phyloP scores from a whole-genome alignment of 2,329 filamentous ascomycete species.

The Daldinia eschscholtzii region DNA sequence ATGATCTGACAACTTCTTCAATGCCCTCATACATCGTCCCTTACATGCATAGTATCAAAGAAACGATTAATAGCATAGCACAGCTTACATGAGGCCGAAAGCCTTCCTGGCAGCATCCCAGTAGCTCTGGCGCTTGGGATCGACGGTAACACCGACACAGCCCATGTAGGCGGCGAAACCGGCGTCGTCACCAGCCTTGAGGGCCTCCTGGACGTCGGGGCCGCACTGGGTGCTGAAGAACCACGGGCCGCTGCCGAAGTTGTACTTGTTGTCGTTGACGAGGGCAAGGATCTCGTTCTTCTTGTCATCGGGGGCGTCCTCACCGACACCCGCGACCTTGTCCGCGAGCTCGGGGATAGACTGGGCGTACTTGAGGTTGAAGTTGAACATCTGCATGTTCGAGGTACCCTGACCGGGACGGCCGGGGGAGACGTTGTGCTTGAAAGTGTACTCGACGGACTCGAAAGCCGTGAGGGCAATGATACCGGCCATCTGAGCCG shows the following conservation, averaged over 20 bases:
- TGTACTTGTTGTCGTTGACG: slow-evolving; percentile 63
- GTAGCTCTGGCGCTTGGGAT: slow-evolving; percentile 55
- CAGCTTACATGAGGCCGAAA: slow-evolving; percentile 55
- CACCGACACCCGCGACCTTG: slow-evolving; percentile 48
- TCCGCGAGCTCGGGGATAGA: slow-evolving; percentile 56
- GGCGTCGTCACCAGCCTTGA: slow-evolving; percentile 56
- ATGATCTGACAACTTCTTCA: slow-evolving; percentile 10
- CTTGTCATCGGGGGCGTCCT: slow-evolving; percentile 45
- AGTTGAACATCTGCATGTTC: slow-evolving; percentile 64
- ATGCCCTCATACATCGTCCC: background rate
- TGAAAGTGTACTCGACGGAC: slow-evolving; percentile 76
- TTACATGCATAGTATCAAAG: background rate
- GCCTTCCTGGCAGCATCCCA: slow-evolving; percentile 62
- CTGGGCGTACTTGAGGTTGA: slow-evolving; percentile 63
- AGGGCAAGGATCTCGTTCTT: slow-evolving; percentile 59
- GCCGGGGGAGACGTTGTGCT: slow-evolving; percentile 72
- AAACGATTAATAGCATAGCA: background rate
- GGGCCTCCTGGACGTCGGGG: slow-evolving; percentile 49
- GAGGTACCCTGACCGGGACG: slow-evolving; percentile 77
- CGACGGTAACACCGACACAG: slow-evolving; percentile 59
- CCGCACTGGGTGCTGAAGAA: slow-evolving; percentile 62
- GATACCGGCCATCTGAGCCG: slow-evolving; percentile 76
- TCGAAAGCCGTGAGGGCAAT: slow-evolving; percentile 80
- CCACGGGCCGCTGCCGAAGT: slow-evolving; percentile 68
- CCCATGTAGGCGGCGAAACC: slow-evolving; percentile 62